These are phyloP conservation scores for Mortierella hygrophila DNA, from an alignment of 192 early-diverging fungal genomes.

Conservation along the genomic window DNA sequence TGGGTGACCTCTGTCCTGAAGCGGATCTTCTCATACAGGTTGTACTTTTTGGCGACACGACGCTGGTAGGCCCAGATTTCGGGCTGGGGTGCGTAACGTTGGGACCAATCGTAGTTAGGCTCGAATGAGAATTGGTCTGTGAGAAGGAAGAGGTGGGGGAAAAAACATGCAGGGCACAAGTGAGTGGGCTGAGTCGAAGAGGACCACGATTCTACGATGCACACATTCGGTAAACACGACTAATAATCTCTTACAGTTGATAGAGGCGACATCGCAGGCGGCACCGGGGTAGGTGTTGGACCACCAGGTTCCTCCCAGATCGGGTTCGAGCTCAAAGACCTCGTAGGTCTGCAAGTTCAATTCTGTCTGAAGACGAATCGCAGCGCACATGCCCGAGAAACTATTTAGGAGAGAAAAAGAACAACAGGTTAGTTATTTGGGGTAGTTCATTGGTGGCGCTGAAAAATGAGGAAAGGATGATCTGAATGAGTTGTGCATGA, in stretches of 20 bases:
- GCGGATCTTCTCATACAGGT: slow-evolving; percentile 54
- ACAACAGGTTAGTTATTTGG: too few species aligned
- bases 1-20: slow-evolving; percentile 60
- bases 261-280: slow-evolving; percentile 65
- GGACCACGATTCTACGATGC: background rate
- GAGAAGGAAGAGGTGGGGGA: background rate
- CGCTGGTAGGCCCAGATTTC: slow-evolving; percentile 63
- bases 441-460: background rate
- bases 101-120: slow-evolving; percentile 62
- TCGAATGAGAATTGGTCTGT: slow-evolving; percentile 49
- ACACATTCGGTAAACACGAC: slow-evolving; percentile 20
- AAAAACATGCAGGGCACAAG: slow-evolving; percentile 37
- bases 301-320: slow-evolving; percentile 70
- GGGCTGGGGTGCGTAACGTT: slow-evolving; percentile 44
- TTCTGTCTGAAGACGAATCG: slow-evolving; percentile 61
- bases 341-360: slow-evolving; percentile 54
- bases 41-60: slow-evolving; percentile 52
- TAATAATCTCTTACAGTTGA: slow-evolving; percentile 55
- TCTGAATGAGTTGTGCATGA: background rate
- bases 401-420: slow-evolving; percentile 9
- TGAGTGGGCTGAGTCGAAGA: slow-evolving; percentile 29
- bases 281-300: slow-evolving; percentile 63
- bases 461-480: background rate
- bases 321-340: slow-evolving; percentile 60
- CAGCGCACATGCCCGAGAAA: slow-evolving; percentile 65